These are phyloP conservation scores for Mycena rosella DNA, from an alignment of 768 basidiomycete genomes.

Conservation along the genomic window DNA sequence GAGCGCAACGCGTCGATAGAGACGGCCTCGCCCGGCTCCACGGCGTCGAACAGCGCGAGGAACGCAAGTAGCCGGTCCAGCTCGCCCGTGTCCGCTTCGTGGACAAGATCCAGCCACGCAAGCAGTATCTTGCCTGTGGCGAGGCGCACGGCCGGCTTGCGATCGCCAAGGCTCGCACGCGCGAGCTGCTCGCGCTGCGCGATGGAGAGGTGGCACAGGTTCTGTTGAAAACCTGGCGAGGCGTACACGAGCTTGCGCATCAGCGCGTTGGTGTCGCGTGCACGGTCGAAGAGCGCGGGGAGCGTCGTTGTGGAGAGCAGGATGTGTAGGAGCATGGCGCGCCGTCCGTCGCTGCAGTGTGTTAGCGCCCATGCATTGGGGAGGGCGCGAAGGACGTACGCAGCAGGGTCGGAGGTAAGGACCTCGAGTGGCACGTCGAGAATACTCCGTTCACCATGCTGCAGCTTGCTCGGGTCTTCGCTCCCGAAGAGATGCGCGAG, in stretches of 20 bases:
- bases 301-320: constrained; percentile 74
- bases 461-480: constrained; percentile 69
- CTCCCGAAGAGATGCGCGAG: constrained; percentile 83
- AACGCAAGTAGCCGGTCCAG: constrained; percentile 62
- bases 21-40: constrained; percentile 75
- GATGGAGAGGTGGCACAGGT: constrained; percentile 81
- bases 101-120: constrained; percentile 82
- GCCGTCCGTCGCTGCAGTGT: constrained; percentile 82
- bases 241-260: constrained; percentile 86
- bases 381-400: constrained; percentile 49
- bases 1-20: constrained; percentile 87
- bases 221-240: constrained; percentile 68
- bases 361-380: too few species aligned
- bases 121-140: constrained; percentile 85
- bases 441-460: constrained; percentile 64
- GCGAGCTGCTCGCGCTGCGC: constrained; percentile 88
- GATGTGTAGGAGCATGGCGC: constrained; percentile 85
- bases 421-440: constrained; percentile 77
- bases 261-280: constrained; percentile 86
- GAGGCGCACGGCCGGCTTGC: constrained; percentile 85
- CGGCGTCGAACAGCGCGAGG: constrained; percentile 67
- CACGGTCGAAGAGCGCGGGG: constrained; percentile 77
- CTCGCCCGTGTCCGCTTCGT: constrained; percentile 56
- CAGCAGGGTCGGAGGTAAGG: constrained; percentile 82
- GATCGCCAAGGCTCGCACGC: constrained; percentile 88